Conservation (phyloP, 176 grass and related monocot genomes). For the Secale cereale region DNA sequence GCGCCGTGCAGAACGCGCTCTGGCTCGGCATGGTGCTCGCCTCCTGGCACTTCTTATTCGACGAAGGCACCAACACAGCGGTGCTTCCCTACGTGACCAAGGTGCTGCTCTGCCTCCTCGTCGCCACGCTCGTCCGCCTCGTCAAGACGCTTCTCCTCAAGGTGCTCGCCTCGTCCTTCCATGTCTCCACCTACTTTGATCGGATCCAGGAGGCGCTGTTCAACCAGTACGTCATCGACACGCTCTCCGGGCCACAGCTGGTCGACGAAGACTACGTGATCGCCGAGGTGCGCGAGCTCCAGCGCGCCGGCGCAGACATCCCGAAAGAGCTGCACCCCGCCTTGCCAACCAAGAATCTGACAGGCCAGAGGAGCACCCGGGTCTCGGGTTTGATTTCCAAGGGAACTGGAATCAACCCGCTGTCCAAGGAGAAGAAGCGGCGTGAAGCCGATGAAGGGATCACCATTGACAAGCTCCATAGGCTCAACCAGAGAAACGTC, state of each 20-base stretch:
- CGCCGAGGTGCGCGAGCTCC: conserved; percentile 61
- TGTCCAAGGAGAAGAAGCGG: conserved; percentile 30
- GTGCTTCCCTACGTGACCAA: conserved; percentile 58
- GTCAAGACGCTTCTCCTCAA: conserved; percentile 75
- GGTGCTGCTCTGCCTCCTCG: conserved; percentile 66
- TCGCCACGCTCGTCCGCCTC: conserved; percentile 58
- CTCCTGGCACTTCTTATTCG: conserved; percentile 67
- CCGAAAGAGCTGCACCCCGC: conserved; percentile 43
- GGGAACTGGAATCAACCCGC: conserved; percentile 21
- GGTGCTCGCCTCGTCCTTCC: conserved; percentile 77
- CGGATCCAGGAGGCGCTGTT: conserved; percentile 79
- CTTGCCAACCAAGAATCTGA: conserved; percentile 28
- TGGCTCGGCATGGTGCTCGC: conserved; percentile 65
- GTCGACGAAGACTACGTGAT: conserved; percentile 52
- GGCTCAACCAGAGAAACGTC: conserved; percentile 59
- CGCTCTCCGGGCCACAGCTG: conserved; percentile 58
- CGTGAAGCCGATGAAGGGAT: conserved; percentile 34
- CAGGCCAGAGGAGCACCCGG: conserved; percentile 24
- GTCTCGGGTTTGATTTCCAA: conserved; percentile 40
- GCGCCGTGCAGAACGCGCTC: conserved; percentile 54
- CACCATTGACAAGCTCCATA: conserved; percentile 57
- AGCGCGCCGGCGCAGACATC: conserved; percentile 45
- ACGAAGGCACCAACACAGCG: conserved; percentile 35
- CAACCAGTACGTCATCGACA: conserved; percentile 74
- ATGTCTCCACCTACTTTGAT: conserved; percentile 76